These are phyloP conservation scores for Aspergillus texensis DNA, from an alignment of 2,329 filamentous ascomycete species.

Conservation along the genomic window DNA sequence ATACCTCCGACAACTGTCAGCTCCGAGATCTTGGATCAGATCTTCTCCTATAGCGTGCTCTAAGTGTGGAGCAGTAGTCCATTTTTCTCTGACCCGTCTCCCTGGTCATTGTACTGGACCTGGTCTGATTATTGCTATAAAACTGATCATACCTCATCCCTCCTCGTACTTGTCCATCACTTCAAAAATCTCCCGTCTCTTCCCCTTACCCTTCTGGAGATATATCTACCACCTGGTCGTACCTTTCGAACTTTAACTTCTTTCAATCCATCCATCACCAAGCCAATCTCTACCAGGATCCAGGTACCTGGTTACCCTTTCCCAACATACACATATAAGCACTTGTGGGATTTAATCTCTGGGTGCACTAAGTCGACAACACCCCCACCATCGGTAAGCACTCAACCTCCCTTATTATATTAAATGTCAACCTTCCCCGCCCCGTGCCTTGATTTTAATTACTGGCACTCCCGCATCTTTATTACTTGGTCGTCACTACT, in stretches of 20 bases:
- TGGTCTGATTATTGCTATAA: constrained; percentile 27
- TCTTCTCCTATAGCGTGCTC: constrained; percentile 42
- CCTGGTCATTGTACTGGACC: constrained; percentile 33
- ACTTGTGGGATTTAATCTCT: constrained; percentile 7
- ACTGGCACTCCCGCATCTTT: background rate
- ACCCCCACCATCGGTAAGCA: constrained; percentile 8
- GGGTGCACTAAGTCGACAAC: constrained; percentile 6
- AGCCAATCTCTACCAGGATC: background rate
- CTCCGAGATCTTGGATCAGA: constrained; percentile 45
- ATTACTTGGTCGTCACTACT: background rate
- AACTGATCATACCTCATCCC: constrained; percentile 22
- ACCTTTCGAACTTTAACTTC: constrained; percentile 13
- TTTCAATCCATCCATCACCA: constrained; percentile 6
- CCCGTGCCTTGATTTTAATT: background rate
- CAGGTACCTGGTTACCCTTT: background rate
- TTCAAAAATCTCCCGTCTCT: constrained; percentile 13
- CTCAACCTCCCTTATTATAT: constrained; percentile 1
- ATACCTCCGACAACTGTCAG: constrained; percentile 38
- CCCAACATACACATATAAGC: constrained; percentile 1
- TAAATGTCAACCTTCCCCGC: constrained; percentile 4
- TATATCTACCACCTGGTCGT: constrained; percentile 24
- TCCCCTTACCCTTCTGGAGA: constrained; percentile 10
- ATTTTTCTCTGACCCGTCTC: constrained; percentile 39
- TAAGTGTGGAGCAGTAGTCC: constrained; percentile 31
- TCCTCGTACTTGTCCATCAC: constrained; percentile 15